Conservation (phyloP, 2,329 filamentous ascomycete genomes). For the Pseudogymnoascus sp. region DNA sequence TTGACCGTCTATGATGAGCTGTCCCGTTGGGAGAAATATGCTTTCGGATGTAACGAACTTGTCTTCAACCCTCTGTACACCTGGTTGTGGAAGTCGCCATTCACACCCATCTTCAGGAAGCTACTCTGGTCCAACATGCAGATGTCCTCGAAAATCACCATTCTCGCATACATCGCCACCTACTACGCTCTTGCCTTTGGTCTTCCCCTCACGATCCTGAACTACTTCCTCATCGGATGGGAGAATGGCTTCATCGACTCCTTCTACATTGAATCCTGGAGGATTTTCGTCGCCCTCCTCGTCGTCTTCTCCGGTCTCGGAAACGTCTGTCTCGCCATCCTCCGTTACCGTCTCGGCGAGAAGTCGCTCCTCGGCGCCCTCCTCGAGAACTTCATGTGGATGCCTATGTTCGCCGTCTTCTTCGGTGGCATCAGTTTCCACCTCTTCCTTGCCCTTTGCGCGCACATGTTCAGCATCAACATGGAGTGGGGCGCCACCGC, state of each 20-base stretch:
- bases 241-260: slow-evolving; percentile 58
- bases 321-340: slow-evolving; percentile 47
- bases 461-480: slow-evolving; percentile 35
- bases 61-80: slow-evolving; percentile 58
- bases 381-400: slow-evolving; percentile 48
- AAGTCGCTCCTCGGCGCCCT: slow-evolving; percentile 40
- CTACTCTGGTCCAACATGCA: slow-evolving; percentile 55
- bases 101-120: slow-evolving; percentile 54
- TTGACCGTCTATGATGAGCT: slow-evolving; percentile 66
- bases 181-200: slow-evolving; percentile 58
- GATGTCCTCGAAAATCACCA: slow-evolving; percentile 60
- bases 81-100: slow-evolving; percentile 54
- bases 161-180: slow-evolving; percentile 58
- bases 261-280: slow-evolving; percentile 60
- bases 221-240: slow-evolving; percentile 66
- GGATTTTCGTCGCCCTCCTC: slow-evolving; percentile 53
- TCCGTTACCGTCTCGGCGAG: slow-evolving; percentile 54
- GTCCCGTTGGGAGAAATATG: slow-evolving; percentile 65
- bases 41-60: slow-evolving; percentile 63
- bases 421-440: slow-evolving; percentile 37
- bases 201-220: slow-evolving; percentile 56
- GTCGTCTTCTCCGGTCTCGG: slow-evolving; percentile 57
- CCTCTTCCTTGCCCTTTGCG: slow-evolving; percentile 33
- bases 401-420: slow-evolving; percentile 34
- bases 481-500: slow-evolving; percentile 47